Percentiles rank a stretch among this genome's conserved stretches.
These are phyloP conservation scores for Dentiscutata heterogama DNA, from an alignment of 371 early-diverging fungal species.

Conservation along the genomic window DNA sequence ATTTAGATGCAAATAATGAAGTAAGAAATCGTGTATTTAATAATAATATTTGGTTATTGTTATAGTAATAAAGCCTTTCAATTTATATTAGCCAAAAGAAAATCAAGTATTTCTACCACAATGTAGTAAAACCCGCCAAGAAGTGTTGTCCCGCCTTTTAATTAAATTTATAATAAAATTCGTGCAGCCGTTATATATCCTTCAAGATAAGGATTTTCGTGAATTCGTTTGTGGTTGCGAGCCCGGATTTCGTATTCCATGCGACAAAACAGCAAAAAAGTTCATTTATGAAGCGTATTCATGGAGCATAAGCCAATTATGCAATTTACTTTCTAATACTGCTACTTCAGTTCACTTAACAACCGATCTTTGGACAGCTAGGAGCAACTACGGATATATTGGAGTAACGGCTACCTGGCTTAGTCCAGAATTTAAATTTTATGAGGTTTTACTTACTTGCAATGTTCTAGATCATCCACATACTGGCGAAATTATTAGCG, in stretches of 20 bases:
- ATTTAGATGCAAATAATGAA: constrained; percentile 15
- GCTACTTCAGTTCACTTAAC: neutral
- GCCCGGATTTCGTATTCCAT: neutral
- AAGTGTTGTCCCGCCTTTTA: neutral
- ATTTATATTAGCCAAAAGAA: too few relatives aligned
- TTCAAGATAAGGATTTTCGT: neutral
- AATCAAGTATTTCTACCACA: neutral
- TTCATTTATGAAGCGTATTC: neutral
- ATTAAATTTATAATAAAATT: constrained; percentile 4
- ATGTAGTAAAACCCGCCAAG: neutral
- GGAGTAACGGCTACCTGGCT: neutral
- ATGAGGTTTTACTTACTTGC: too few relatives aligned
- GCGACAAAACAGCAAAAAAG: neutral
- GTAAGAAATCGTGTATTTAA: too few relatives aligned
- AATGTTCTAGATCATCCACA: neutral
- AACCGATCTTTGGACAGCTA: neutral
- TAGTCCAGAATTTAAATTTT: neutral
- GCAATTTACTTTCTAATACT: neutral
- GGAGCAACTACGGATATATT: neutral
- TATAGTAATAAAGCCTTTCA: too few relatives aligned
- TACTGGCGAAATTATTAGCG: neutral
- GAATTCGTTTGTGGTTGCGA: too few relatives aligned
- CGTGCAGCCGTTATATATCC: neutral
- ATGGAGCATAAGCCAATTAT: neutral
- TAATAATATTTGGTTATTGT: too few relatives aligned